phyloP scores from a whole-genome alignment of 2,329 filamentous ascomycete species.

The Epichloe sibirici region DNA sequence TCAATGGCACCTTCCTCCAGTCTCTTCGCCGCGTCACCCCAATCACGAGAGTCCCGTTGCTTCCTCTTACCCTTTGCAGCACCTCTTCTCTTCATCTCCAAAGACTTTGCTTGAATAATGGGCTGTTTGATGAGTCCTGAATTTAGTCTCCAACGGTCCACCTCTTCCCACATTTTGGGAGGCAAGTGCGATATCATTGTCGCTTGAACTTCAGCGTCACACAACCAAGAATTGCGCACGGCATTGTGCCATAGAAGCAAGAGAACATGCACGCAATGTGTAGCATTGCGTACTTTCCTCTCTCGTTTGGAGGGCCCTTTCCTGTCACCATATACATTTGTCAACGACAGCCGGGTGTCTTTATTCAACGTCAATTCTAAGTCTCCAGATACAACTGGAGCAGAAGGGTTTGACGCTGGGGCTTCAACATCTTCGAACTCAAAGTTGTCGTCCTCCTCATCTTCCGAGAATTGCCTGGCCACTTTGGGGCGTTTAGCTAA shows the following conservation, averaged over 20 bases:
- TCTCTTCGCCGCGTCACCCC: constrained; percentile 56
- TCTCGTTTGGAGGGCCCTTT: constrained; percentile 82
- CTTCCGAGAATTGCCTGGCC: constrained; percentile 9
- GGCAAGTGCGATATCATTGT: constrained; percentile 65
- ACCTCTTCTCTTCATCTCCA: constrained; percentile 16
- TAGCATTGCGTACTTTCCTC: constrained; percentile 60
- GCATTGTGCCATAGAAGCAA: constrained; percentile 83
- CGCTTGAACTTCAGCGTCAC: constrained; percentile 62
- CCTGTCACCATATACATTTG: constrained; percentile 52
- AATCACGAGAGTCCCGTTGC: constrained; percentile 41
- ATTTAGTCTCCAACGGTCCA: constrained; percentile 60
- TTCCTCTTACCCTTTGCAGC: constrained; percentile 12
- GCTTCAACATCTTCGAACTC: constrained; percentile 53
- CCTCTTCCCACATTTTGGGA: constrained; percentile 54
- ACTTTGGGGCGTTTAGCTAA: constrained; percentile 29
- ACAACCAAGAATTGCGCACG: constrained; percentile 71
- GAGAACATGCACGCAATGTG: constrained; percentile 84
- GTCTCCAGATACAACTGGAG: constrained; percentile 46
- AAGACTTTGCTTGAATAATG: constrained; percentile 11
- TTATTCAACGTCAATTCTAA: constrained; percentile 60
- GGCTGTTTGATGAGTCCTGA: constrained; percentile 46
- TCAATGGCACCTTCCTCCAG: constrained; percentile 61
- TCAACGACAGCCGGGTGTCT: constrained; percentile 46
- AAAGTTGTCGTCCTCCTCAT: constrained; percentile 26
- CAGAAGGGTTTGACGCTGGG: constrained; percentile 40